Evolutionary conservation across 2,329 filamentous ascomycete genomes (phyloP), one percentile per base, ranked within the genome.

Genomic region (Epicoccum sorghinum): DNA sequence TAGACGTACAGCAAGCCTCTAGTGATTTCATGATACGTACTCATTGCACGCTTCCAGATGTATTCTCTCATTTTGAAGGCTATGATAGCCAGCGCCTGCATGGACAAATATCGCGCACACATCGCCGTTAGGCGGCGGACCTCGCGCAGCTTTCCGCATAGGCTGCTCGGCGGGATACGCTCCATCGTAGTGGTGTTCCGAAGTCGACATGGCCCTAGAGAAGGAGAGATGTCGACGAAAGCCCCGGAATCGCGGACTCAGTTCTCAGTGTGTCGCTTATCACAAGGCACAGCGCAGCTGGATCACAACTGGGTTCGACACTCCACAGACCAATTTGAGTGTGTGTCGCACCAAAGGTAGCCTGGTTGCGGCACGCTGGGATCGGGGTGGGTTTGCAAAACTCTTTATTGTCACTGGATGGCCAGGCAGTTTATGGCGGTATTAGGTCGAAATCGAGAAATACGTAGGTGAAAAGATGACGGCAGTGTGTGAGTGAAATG

Each of bases 1-100:
- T 6, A 42, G n/a, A 7, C 8, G 18, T 14, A 6, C 14, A 10
- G 14, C 4, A 13, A 23, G 8, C 14, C 10, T 25, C 5, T 4
- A 7, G 5, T 8, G 2, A 29, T 18, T 2, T 18, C 18, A 18
- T 6, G 18, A 9, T 25, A 80, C 91, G 77, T 80, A 97, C 93
- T 93, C 88, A 68, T 89, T 88, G 75, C 95, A 98, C 37, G 92
- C 92, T 67, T 88, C 82, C 8, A 99, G 83, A 70, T 99, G 95
- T 33, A 90, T 82, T 51, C 83, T 80, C 72, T 99, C 93, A 70
- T 98, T 98, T 56, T 89, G 85, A 23, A 85, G 80, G 70, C 92
- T 97, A 74, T 99, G 95, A 67, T 91, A 99, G 4, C 95, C 95
- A 13, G 95, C 95, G 30, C 95, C 95, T 33, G 93, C 95, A 75